These are phyloP conservation scores for Corchorus capsularis DNA, from an alignment of 345 rosid species.

Conservation along the genomic window DNA sequence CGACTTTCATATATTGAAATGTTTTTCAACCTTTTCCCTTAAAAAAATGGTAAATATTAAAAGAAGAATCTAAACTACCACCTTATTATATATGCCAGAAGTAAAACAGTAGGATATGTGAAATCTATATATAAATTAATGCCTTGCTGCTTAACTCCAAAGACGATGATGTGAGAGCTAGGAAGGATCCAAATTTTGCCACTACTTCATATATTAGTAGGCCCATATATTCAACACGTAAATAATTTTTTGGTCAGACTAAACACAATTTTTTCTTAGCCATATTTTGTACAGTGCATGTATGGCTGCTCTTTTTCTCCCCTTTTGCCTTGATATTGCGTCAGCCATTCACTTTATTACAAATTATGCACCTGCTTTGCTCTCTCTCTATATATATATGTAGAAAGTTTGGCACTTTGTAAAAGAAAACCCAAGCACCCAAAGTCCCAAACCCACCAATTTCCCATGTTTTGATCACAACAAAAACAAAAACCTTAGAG, in stretches of 20 bases:
- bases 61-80: too few species aligned
- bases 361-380: background rate
- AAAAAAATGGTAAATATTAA: too few species aligned
- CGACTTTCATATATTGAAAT: too few species aligned
- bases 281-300: background rate
- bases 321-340: background rate
- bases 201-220: background rate
- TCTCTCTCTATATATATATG: background rate
- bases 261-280: background rate
- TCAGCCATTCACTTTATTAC: background rate
- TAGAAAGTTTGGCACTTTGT: background rate
- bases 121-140: too few species aligned
- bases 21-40: too few species aligned
- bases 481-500: background rate
- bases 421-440: too few species aligned
- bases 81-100: too few species aligned
- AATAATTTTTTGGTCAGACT: background rate
- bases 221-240: background rate
- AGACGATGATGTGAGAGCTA: too few species aligned
- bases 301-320: background rate
- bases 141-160: too few species aligned
- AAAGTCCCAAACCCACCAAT: background rate
- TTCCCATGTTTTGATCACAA: background rate
- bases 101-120: too few species aligned
- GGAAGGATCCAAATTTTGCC: background rate